Percentiles rank a stretch among this genome's conserved stretches.
Conservation (phyloP, 2,329 filamentous ascomycete genomes). For the Colletotrichum tamarilloi region DNA sequence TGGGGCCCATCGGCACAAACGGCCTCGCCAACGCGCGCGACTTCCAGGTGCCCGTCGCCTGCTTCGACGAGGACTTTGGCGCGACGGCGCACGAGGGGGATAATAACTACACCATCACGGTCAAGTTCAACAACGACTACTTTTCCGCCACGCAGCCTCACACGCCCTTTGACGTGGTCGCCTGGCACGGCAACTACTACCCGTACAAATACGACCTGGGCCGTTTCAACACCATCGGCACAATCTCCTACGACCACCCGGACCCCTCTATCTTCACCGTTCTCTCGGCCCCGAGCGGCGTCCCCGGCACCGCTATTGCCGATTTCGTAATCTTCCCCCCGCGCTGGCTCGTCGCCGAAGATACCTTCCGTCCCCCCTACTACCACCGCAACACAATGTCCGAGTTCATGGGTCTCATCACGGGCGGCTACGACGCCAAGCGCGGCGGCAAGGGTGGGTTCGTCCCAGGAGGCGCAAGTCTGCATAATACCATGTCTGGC, state of each 20-base stretch:
- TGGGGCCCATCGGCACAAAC: conserved; percentile 80
- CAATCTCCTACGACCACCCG: conserved; percentile 80
- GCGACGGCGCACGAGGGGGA: conserved; percentile 50
- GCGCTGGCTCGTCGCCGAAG: conserved; percentile 75
- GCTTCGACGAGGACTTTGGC: conserved; percentile 70
- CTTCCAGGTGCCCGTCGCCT: conserved; percentile 78
- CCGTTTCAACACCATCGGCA: conserved; percentile 80
- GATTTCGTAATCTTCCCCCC: conserved; percentile 82
- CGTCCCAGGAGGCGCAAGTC: conserved; percentile 67
- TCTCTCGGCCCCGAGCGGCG: conserved; percentile 70
- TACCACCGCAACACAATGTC: conserved; percentile 78
- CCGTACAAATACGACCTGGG: conserved; percentile 86
- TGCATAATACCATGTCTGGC: conserved; percentile 79
- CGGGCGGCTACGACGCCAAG: conserved; percentile 72
- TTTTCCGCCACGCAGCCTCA: conserved; percentile 75
- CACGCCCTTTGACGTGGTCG: conserved; percentile 82
- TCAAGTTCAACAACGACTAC: conserved; percentile 75
- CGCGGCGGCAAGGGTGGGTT: conserved; percentile 64
- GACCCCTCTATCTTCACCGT: conserved; percentile 84
- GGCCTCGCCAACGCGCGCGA: conserved; percentile 80
- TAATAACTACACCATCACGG: conserved; percentile 60
- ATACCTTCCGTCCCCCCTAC: conserved; percentile 79
- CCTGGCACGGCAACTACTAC: conserved; percentile 84
- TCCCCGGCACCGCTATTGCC: conserved; percentile 71
- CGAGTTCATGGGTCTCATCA: conserved; percentile 72